phyloP scores from a whole-genome alignment of 2,329 filamentous ascomycete species.

The Tolypocladium paradoxum region DNA sequence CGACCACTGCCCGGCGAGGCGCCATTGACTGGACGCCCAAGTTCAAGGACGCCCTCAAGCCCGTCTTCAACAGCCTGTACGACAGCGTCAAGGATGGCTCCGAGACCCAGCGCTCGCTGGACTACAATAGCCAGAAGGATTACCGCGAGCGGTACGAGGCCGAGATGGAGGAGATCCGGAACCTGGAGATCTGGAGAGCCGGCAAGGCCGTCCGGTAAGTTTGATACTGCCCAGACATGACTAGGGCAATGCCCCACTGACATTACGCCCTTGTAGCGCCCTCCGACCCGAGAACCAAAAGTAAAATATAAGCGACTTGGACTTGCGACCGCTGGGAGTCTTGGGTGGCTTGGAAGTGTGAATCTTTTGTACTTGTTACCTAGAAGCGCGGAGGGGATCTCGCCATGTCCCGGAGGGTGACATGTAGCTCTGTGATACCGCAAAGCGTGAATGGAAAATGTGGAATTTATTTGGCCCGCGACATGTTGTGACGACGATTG shows the following conservation, averaged over 20 bases:
- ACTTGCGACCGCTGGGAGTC: slow-evolving; percentile 1
- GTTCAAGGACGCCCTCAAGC: slow-evolving; percentile 98
- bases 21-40: slow-evolving; percentile 96
- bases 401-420: neutral
- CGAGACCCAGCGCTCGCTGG: slow-evolving; percentile 92
- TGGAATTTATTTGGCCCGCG: neutral
- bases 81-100: slow-evolving; percentile 81
- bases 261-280: slow-evolving; percentile 33
- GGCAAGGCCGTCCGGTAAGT: slow-evolving; percentile 91
- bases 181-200: slow-evolving; percentile 97
- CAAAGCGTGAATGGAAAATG: neutral
- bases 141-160: slow-evolving; percentile 97
- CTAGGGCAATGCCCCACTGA: too few species aligned
- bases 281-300: slow-evolving; percentile 83
- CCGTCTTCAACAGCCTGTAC: slow-evolving; percentile 96
- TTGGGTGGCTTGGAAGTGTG: neutral
- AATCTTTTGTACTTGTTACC: slow-evolving; percentile 1
- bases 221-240: too few species aligned
- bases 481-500: neutral
- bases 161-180: slow-evolving; percentile 97
- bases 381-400: neutral
- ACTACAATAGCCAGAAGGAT: slow-evolving; percentile 92
- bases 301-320: slow-evolving; percentile 33
- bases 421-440: neutral
- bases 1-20: slow-evolving; percentile 93